phyloP scores from a whole-genome alignment of 2,329 filamentous ascomycete genomes.

The Colletotrichum somersetense region DNA sequence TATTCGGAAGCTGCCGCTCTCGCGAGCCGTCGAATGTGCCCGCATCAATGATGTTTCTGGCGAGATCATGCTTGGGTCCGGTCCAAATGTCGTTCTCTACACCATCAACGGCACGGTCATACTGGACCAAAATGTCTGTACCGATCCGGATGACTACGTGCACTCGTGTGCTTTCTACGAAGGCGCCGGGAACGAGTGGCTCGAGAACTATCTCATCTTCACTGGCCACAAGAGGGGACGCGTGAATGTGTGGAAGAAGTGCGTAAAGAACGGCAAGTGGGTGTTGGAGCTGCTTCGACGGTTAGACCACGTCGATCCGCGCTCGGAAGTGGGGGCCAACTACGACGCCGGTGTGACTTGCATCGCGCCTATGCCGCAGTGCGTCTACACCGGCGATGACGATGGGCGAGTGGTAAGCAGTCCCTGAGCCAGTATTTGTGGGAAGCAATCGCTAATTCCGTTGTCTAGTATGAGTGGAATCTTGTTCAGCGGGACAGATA shows the following conservation, averaged over 20 bases:
- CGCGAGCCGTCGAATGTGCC: constrained; percentile 76
- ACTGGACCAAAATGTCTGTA: constrained; percentile 84
- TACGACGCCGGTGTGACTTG: constrained; percentile 82
- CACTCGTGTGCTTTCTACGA: constrained; percentile 93
- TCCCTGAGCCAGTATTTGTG: neutral
- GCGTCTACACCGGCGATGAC: constrained; percentile 95
- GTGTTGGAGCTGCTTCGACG: constrained; percentile 82
- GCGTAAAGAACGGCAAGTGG: constrained; percentile 74
- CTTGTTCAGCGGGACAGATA: constrained; percentile 69
- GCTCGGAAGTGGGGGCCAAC: constrained; percentile 70
- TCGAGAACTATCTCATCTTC: constrained; percentile 87
- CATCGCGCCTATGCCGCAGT: constrained; percentile 83
- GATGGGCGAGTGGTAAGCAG: constrained; percentile 82
- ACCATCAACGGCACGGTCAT: constrained; percentile 89
- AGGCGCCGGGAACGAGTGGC: constrained; percentile 89
- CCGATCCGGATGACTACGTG: constrained; percentile 78
- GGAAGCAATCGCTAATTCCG: constrained; percentile 28
- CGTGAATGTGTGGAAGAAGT: constrained; percentile 81
- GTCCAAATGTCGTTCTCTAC: constrained; percentile 80
- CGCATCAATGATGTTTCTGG: constrained; percentile 91
- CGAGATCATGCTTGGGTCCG: constrained; percentile 87
- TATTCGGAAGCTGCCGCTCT: constrained; percentile 77
- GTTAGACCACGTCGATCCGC: constrained; percentile 82
- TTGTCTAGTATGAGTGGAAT: constrained; percentile 72
- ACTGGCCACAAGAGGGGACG: constrained; percentile 88